These are phyloP conservation scores for Trametes cubensis DNA, from an alignment of 768 basidiomycete species.

Conservation along the genomic window DNA sequence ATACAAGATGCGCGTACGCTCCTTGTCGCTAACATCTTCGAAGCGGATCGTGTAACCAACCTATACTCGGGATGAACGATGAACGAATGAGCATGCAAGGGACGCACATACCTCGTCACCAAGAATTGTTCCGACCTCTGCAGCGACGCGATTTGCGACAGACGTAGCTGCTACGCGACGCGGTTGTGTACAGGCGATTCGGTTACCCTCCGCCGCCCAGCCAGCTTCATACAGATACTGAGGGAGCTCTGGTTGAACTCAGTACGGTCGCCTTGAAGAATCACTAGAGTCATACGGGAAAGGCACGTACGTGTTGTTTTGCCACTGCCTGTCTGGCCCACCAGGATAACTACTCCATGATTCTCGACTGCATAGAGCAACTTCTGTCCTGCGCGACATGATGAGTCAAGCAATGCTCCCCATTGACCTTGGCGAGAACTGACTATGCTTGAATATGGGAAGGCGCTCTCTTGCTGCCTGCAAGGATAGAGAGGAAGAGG, in stretches of 20 bases:
- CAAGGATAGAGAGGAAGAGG: slow-evolving; percentile 58
- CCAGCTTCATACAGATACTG: slow-evolving; percentile 93
- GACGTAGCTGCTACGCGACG: slow-evolving; percentile 93
- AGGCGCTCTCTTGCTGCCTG: slow-evolving; percentile 78
- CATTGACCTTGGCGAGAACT: slow-evolving; percentile 25
- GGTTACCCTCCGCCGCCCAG: slow-evolving; percentile 82
- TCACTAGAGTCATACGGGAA: not conserved
- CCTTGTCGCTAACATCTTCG: slow-evolving; percentile 87
- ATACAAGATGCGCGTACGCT: slow-evolving; percentile 87
- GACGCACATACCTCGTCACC: slow-evolving; percentile 75
- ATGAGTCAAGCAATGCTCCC: not conserved
- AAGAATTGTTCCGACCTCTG: slow-evolving; percentile 86
- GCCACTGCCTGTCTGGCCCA: slow-evolving; percentile 95
- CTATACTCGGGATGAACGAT: slow-evolving; percentile 42
- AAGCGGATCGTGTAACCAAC: slow-evolving; percentile 98
- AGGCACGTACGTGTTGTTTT: slow-evolving; percentile 88
- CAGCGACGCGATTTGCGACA: slow-evolving; percentile 86
- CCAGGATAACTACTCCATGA: slow-evolving; percentile 82
- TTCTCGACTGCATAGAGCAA: slow-evolving; percentile 85
- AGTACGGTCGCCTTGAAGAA: not conserved
- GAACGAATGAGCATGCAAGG: not conserved
- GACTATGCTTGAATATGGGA: slow-evolving; percentile 91
- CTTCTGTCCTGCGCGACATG: slow-evolving; percentile 57
- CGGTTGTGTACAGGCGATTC: slow-evolving; percentile 93
- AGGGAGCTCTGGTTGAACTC: slow-evolving; percentile 69